A percentile compares a stretch with the other conserved stretches of the same genome.
phyloP scores from a whole-genome alignment of 805 yeast genomes.

The Metschnikowia lochheadii region DNA sequence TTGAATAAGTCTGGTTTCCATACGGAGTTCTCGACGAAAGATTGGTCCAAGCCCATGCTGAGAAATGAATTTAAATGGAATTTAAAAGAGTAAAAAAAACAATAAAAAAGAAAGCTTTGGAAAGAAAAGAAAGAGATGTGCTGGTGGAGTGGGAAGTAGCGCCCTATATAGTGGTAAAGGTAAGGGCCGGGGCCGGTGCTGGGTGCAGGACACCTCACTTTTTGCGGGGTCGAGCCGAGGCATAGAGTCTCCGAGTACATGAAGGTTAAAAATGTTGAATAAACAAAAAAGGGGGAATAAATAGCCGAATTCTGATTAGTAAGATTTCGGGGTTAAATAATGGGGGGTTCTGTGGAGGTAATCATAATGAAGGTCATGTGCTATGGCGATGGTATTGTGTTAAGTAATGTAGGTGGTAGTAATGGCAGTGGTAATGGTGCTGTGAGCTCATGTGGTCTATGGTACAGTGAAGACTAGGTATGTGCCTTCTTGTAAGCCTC shows the following conservation, averaged over 20 bases:
- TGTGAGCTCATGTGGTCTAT: slow-evolving; percentile 17
- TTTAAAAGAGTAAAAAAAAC: too few species aligned
- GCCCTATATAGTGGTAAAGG: not conserved
- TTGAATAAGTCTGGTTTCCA: slow-evolving; percentile 27
- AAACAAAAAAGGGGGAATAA: too few species aligned
- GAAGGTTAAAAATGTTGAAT: too few species aligned
- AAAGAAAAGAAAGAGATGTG: not conserved
- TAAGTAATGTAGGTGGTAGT: too few species aligned
- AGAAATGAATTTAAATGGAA: not conserved
- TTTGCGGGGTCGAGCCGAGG: slow-evolving; percentile 16
- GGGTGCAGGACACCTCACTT: slow-evolving; percentile 4
- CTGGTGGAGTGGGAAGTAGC: not conserved
- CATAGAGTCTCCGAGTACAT: not conserved
- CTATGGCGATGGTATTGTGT: too few species aligned
- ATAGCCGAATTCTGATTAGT: too few species aligned
- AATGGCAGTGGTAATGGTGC: too few species aligned
- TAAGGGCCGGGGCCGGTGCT: not conserved
- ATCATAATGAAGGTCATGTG: too few species aligned
- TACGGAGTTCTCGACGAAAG: slow-evolving; percentile 18
- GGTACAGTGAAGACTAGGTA: slow-evolving; percentile 11
- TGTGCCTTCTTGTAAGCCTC: slow-evolving; percentile 5
- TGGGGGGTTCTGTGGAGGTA: slow-evolving; percentile 1
- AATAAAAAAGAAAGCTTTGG: too few species aligned
- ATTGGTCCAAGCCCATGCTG: slow-evolving; percentile 17
- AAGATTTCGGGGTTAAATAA: not conserved